phyloP scores from a whole-genome alignment of 1,284 basidiomycete species.

The Marasmius oreades region DNA sequence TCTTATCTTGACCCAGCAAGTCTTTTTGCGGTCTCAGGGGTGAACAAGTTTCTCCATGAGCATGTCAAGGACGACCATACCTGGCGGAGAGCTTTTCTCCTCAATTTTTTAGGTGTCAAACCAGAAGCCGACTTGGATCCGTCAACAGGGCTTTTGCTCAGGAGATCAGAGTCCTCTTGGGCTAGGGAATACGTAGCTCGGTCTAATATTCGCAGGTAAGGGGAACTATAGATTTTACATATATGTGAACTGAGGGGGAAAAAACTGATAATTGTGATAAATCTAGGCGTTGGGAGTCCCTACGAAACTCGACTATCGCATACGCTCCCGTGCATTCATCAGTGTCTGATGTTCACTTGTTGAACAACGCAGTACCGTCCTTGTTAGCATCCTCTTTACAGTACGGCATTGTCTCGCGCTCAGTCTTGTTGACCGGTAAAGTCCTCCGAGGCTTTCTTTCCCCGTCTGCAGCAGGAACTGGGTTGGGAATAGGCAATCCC shows the following conservation, averaged over 20 bases:
- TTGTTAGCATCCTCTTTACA: conserved; percentile 66
- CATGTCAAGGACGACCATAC: conserved; percentile 79
- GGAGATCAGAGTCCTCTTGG: conserved; percentile 60
- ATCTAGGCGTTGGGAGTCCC: conserved; percentile 69
- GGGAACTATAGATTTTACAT: too few relatives aligned
- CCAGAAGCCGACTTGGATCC: conserved; percentile 55
- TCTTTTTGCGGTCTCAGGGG: conserved; percentile 55
- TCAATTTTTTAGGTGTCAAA: conserved; percentile 62
- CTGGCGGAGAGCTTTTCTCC: conserved; percentile 79
- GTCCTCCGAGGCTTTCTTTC: conserved; percentile 73
- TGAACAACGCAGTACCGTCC: conserved; percentile 42
- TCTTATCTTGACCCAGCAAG: conserved; percentile 67
- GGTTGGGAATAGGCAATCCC: conserved; percentile 69
- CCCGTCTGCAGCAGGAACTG: conserved; percentile 57
- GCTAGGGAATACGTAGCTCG: conserved; percentile 61
- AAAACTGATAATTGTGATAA: conserved; percentile 4
- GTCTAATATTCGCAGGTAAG: conserved; percentile 50
- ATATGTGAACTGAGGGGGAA: too few relatives aligned
- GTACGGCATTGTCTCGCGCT: conserved; percentile 75
- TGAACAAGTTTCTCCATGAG: conserved; percentile 52
- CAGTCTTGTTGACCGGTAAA: conserved; percentile 67
- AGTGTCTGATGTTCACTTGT: conserved; percentile 54
- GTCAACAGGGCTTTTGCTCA: conserved; percentile 47
- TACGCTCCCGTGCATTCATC: conserved; percentile 58
- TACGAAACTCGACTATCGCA: conserved; percentile 55